A percentile compares a stretch with the other conserved stretches of the same genome.
These are phyloP conservation scores for Stevia rebaudiana DNA, from an alignment of 140 eudicot genomes.

Conservation along the genomic window DNA sequence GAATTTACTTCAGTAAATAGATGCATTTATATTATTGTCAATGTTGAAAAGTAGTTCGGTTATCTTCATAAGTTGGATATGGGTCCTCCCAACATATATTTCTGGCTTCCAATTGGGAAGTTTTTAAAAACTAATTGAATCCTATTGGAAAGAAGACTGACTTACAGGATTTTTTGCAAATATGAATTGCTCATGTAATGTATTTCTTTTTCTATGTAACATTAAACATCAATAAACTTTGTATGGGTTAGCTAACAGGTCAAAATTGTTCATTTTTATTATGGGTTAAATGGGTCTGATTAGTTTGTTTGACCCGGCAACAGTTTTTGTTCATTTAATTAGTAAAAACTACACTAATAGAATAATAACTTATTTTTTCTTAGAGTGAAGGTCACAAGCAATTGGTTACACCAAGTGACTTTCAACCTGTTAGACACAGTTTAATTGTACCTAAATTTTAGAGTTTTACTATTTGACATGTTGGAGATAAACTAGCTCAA, in stretches of 20 bases:
- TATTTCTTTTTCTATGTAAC: neutral
- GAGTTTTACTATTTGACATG: neutral
- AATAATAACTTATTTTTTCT: neutral
- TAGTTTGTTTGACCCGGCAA: neutral
- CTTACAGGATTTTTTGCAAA: neutral
- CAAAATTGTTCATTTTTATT: neutral
- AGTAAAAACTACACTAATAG: neutral
- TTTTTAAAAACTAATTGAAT: neutral
- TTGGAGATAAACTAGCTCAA: neutral
- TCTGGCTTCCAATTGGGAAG: neutral
- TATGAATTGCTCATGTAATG: neutral
- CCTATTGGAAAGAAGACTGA: neutral
- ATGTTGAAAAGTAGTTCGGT: neutral
- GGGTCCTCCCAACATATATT: neutral
- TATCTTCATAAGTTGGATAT: neutral
- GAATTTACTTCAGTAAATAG: neutral
- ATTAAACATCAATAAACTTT: neutral
- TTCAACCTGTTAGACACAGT: neutral
- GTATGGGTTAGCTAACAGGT: neutral
- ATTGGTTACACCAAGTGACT: neutral
- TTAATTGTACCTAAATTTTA: neutral
- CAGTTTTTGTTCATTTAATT: neutral
- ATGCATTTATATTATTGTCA: neutral
- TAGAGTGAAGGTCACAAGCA: neutral
- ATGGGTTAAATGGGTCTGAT: neutral